Evolutionary conservation across 768 basidiomycete genomes (phyloP), one percentile per base, ranked within the genome.

Genomic region (Cystobasidiopsis lactophilus): DNA sequence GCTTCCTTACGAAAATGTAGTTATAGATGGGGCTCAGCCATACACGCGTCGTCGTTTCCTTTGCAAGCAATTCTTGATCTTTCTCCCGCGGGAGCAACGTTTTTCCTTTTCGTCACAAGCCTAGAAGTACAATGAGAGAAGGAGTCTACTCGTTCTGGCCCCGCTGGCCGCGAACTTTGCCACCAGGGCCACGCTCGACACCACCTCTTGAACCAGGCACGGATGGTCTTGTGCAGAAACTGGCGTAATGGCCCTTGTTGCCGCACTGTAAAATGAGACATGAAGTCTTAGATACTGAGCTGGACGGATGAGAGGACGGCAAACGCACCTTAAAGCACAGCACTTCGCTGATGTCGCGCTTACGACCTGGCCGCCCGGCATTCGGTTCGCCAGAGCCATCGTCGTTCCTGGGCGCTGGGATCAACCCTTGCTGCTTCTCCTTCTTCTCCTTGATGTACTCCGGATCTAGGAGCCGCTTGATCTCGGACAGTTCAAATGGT

Each of bases 201-300:
- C 49, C 49, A 4, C 49, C 49, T 27, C 49, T 41, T n/a, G 30
- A 18, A 47, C 45, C 45, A 47, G 45, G 45, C 14, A 47, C 45
- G 3, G 45, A 26, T 4, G 45, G 45, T 16, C 30, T 47, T 18
- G 45, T 23, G 30, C 45, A 47, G 16, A 27, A 30, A 47, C 45
- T 47, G 5, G 45, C 45, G 29, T 47, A 47, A 29, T 47, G 45
- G 4, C 45, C 45, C n/a, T 47, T 47, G 9, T 23, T n/a, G 24
- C 45, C 45, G 24, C 45, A 47, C 45, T 43, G 7, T 19, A 21
- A 43, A 7, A 21, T 27, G 9, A 43, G 7, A 21, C 13, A 39
- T 39, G 13, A 39, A 39, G 13, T 39, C 38, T 21, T 7, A 27
- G 26, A 7, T 43, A 21, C 19, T 7, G 21, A 9, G 9, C 26